Conservation (phyloP, 495 filamentous ascomycete species). For the Aspergillus egyptiacus region DNA sequence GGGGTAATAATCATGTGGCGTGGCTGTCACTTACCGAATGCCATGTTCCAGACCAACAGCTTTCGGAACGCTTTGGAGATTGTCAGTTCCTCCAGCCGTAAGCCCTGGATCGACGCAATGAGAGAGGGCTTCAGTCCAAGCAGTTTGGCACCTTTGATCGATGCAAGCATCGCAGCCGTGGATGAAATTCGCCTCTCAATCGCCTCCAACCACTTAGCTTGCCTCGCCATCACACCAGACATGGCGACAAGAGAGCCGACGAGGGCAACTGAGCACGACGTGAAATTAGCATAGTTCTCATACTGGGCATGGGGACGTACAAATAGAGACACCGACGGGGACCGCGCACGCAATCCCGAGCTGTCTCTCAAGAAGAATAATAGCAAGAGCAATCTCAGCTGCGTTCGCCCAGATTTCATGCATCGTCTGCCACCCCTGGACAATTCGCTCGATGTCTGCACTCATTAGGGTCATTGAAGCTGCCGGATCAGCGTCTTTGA, state of each 20-base stretch:
- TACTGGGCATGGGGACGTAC: slow-evolving; percentile 17
- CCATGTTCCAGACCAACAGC: slow-evolving; percentile 49
- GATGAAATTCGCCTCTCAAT: slow-evolving; percentile 46
- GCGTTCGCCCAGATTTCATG: slow-evolving; percentile 57
- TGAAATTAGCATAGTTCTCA: slow-evolving; percentile 14
- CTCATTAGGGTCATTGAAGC: slow-evolving; percentile 58
- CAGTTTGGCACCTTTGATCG: slow-evolving; percentile 58
- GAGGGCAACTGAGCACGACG: slow-evolving; percentile 25
- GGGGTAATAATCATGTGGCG: neutral
- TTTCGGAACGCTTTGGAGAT: slow-evolving; percentile 50
- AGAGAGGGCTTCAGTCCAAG: slow-evolving; percentile 41
- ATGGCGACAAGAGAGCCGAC: slow-evolving; percentile 29
- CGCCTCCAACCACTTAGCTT: slow-evolving; percentile 39
- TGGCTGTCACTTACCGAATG: slow-evolving; percentile 30
- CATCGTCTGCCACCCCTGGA: slow-evolving; percentile 39
- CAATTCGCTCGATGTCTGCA: slow-evolving; percentile 54
- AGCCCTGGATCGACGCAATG: slow-evolving; percentile 36
- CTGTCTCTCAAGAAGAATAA: slow-evolving; percentile 50
- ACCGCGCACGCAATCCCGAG: slow-evolving; percentile 46
- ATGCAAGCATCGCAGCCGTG: slow-evolving; percentile 41
- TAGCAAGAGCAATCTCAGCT: slow-evolving; percentile 54
- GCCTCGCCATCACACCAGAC: neutral
- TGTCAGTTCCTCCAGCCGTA: slow-evolving; percentile 50
- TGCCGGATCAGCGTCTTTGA: slow-evolving; percentile 42
- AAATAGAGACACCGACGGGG: slow-evolving; percentile 48